Evolutionary conservation across 768 basidiomycete genomes (phyloP), one percentile per base, ranked within the genome.

Genomic region (Tricholoma bakamatsutake): DNA sequence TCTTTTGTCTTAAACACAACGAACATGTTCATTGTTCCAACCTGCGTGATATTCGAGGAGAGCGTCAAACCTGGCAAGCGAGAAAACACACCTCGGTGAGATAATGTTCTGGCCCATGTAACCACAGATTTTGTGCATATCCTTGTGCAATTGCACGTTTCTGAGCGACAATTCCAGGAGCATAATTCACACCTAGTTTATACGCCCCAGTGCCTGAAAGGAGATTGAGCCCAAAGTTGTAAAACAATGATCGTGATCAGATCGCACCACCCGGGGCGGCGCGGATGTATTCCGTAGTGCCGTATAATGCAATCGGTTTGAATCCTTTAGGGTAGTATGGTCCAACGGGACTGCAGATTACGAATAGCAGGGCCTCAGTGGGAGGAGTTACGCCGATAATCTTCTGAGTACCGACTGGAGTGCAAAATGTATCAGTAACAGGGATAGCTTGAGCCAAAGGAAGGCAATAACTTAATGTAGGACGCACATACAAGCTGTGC

Each of bases 1-100:
- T 88, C 81, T 17, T 81, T 78, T 18, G 77, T 80, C 67, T 80
- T 82, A 71, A 94, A 84, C 3, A 86, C 90, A 43, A 87, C 83
- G 58, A 95, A 95, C 67, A 93, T 71, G 70, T 96, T 96, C 93
- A 95, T 95, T 1, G 92, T 93, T 40, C 93, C 93, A 40, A 93
- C 92, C 71, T 73, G 30, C 80, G 12, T 74, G 66, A 59, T 80
- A 75, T 50, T 80, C 75, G 2, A 75, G 39, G 24, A 35, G 35
- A 49, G 15, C 5, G 15, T 30, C 28, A 18, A 24, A 15, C 21
- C 21, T 10, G 8, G n/a, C 24, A 21, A 27, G 24, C 11, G 18
- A 18, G n/a, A 21, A 30, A 43, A 51, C 63, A 11, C 15, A 71
- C 74, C 71, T 84, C 82, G 0, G 82, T 83, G 35, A 84, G 69